Base-by-base conservation (phyloP, 352 stramenopile species). In the Globisporangium viniferum region DNA sequence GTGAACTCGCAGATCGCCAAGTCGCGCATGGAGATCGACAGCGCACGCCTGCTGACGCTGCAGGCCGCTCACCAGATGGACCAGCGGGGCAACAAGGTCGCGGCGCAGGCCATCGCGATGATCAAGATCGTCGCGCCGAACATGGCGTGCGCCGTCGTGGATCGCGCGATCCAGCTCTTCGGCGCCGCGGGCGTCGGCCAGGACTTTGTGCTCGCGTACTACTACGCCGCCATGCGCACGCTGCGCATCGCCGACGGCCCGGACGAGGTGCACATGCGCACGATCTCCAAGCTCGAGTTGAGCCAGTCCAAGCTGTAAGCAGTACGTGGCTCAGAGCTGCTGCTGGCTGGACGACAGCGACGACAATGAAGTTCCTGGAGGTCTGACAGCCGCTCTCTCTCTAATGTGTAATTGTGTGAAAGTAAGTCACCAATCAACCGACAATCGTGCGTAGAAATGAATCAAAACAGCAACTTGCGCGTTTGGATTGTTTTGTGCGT, bases 41-140 rank as follows among this genome's bases (percentile, higher is more conserved):
- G 81, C 78, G 84, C 90, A 27, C 83, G 90, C 2, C 76, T 97
- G 59, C 76, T 98, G 44, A 97, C 89, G 69, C 82, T 94, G 65
- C 89, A 93, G 72, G 94, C 82, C 56, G 95, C 97, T 4, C 84
- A 98, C 66, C 92, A 94, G 49, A 96, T 96, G 76, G 87, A 96
- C 59, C 81, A 91, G 22, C 75, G 77, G 53, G 86, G 88, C 67
- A 94, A 93, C 81, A 94, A 94, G 71, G 81, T 83, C 20, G 95
- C 95, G 3, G 82, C 92, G 53, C 86, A 98, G 69, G 89, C 96
- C 33, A 98, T 99, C 64, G 92, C 91, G 3, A 95, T 98, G 85
- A 99, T 99, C 75, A 99, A 99, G 85, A 93, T 98, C 59, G 84
- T 95, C 18, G 97, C 97, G 53, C 97, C 97, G 2, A 87, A 95